Conservation (phyloP, 2,329 filamentous ascomycete genomes). For the Emmonsiellopsis sp. region DNA sequence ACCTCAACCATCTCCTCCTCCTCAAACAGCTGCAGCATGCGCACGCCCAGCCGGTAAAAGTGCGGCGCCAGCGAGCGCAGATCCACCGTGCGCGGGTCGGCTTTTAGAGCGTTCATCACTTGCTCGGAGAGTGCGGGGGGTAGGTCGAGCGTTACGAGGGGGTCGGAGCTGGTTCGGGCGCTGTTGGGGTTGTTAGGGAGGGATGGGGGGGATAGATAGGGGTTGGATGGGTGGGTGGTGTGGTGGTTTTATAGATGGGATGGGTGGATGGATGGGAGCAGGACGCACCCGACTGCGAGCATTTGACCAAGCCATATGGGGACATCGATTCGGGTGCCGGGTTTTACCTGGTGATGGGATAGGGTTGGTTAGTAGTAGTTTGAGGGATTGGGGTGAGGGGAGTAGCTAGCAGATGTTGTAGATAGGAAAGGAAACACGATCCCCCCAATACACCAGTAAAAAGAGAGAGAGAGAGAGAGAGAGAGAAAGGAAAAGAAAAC, state of each 20-base stretch:
- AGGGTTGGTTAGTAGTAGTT: slow-evolving; percentile 12
- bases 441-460: too few species aligned
- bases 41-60: slow-evolving; percentile 77
- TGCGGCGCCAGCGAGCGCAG: slow-evolving; percentile 74
- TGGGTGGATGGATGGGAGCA: not conserved
- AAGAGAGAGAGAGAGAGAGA: too few species aligned
- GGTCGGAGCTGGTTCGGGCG: slow-evolving; percentile 37
- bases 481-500: too few species aligned
- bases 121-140: slow-evolving; percentile 67
- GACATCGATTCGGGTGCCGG: slow-evolving; percentile 69
- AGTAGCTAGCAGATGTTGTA: not conserved
- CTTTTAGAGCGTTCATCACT: slow-evolving; percentile 82
- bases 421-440: too few species aligned
- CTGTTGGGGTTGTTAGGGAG: slow-evolving; percentile 16
- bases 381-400: not conserved
- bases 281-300: slow-evolving; percentile 54
- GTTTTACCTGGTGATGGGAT: slow-evolving; percentile 54
- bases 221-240: not conserved
- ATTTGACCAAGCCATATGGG: slow-evolving; percentile 94
- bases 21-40: slow-evolving; percentile 85
- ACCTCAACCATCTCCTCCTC: slow-evolving; percentile 73
- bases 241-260: not conserved
- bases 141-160: slow-evolving; percentile 71
- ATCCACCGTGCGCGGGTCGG: slow-evolving; percentile 78
- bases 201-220: not conserved